Base-by-base conservation (phyloP, 257 asterid species). In the Eucommia ulmoides region DNA sequence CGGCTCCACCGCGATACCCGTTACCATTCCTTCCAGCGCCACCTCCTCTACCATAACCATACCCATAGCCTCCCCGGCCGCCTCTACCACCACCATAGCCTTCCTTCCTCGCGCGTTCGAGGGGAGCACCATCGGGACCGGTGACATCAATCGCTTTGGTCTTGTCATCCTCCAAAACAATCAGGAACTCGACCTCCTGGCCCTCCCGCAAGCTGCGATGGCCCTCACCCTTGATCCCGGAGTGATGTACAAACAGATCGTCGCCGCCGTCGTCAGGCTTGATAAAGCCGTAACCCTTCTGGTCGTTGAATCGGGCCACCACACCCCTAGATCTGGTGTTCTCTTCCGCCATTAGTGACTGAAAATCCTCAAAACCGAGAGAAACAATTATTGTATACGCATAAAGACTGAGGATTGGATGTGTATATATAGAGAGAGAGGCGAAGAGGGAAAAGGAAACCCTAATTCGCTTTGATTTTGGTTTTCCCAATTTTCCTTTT, bases 221-320 rank as follows among this genome's bases (percentile, higher is more conserved):
- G 35, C 94, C 94, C 2, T 83, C 93, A 35, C 93, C 75, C 74
- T 75, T 76, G 75, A 87, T 74, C 52, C 74, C 87, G 1, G 93
- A 64, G n/a, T 81, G 89, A 56, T 87, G 97, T 19, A 87, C 97
- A 59, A 87, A 87, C 49, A 87, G 76, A 66, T 80, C 88, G 1
- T 79, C 91, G 54, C 73, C 68, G 5, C 83, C 88, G 3, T 69
- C 93, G 9, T 81, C 89, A 7, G 88, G 91, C 35, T 73, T 75
- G 71, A 87, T 87, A 74, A 87, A 87, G 0, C 97, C 97, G 54
- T 66, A 87, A 0, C 94, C 97, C 53, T 78, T 87, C 54, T 66
- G 77, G 53, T 76, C 85, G 22, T 61, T 60, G 74, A 87, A 87
- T 62, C 56, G 80, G 35, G 67, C 21, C 47, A 85, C 96, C 20